Conservation (phyloP, 2,329 filamentous ascomycete species). For the Metarhizium anisopliae region DNA sequence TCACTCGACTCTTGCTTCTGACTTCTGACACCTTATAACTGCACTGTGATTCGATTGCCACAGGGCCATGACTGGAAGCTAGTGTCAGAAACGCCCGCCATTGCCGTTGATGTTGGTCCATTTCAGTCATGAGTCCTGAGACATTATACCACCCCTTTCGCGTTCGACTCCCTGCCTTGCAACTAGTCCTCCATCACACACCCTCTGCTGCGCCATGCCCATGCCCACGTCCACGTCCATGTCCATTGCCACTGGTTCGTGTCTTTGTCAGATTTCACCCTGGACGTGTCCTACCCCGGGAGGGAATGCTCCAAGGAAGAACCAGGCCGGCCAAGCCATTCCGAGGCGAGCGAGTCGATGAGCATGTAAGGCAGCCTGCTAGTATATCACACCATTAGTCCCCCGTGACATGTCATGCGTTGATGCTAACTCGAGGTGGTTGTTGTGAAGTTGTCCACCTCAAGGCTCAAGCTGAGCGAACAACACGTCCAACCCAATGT, state of each 20-base stretch:
- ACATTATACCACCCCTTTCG: constrained; percentile 3
- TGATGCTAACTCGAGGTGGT: not conserved
- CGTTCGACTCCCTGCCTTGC: not conserved
- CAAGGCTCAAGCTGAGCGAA: not conserved
- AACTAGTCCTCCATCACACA: not conserved
- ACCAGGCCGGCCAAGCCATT: not conserved
- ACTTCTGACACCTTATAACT: not conserved
- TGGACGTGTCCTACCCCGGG: no score
- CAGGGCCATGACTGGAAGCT: not conserved
- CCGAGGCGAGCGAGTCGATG: not conserved
- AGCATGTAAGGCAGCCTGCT: not conserved
- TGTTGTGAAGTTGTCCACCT: not conserved
- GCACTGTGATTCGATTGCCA: constrained; percentile 2
- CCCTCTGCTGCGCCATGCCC: not conserved
- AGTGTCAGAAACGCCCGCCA: constrained; percentile 2
- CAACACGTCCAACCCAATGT: not conserved
- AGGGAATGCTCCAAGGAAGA: not conserved
- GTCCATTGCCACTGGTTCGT: not conserved
- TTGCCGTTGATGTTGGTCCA: constrained; percentile 1
- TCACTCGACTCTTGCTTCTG: not conserved
- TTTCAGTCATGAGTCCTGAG: not conserved
- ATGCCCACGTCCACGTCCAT: not conserved
- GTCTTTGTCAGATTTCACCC: not conserved
- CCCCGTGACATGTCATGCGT: not conserved
- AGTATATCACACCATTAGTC: not conserved